Conservation (phyloP, 805 yeast genomes). For the Wickerhamomyces chaumierensis region DNA sequence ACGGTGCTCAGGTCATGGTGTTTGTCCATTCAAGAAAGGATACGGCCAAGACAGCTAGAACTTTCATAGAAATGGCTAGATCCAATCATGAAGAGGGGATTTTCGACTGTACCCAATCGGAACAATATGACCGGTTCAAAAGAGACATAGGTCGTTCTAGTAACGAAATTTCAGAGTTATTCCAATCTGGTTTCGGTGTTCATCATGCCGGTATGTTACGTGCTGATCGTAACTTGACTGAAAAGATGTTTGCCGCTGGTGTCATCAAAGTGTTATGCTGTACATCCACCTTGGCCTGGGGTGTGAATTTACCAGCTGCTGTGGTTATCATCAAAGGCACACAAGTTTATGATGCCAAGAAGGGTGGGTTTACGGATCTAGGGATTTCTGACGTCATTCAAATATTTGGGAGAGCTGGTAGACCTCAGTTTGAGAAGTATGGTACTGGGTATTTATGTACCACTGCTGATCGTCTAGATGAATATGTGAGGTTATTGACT, state of each 20-base stretch:
- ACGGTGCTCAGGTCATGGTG: slow-evolving; percentile 88
- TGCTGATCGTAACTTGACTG: slow-evolving; percentile 81
- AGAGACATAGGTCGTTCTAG: slow-evolving; percentile 67
- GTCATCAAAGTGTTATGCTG: slow-evolving; percentile 84
- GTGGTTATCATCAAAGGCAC: slow-evolving; percentile 96
- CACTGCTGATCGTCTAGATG: slow-evolving; percentile 68
- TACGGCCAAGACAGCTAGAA: slow-evolving; percentile 72
- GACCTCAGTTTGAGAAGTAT: slow-evolving; percentile 88
- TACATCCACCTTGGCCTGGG: slow-evolving; percentile 99
- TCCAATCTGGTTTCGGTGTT: slow-evolving; percentile 74
- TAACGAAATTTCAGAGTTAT: slow-evolving; percentile 72
- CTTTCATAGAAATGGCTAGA: slow-evolving; percentile 58
- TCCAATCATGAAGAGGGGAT: slow-evolving; percentile 41
- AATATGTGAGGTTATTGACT: slow-evolving; percentile 76
- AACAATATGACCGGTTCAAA: slow-evolving; percentile 30
- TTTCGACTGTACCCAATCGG: slow-evolving; percentile 45
- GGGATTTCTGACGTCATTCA: slow-evolving; percentile 97
- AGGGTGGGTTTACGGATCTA: slow-evolving; percentile 87
- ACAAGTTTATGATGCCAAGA: slow-evolving; percentile 86
- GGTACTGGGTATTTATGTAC: slow-evolving; percentile 94
- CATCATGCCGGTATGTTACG: slow-evolving; percentile 98
- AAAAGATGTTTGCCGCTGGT: slow-evolving; percentile 76
- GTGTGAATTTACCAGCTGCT: slow-evolving; percentile 97
- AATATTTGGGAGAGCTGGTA: slow-evolving; percentile 98
- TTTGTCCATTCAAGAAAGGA: slow-evolving; percentile 95